A percentile compares a stretch with the other conserved stretches of the same genome.
These are phyloP conservation scores for Colletotrichum theobromicola DNA, from an alignment of 2,329 filamentous ascomycete species.

Conservation along the genomic window DNA sequence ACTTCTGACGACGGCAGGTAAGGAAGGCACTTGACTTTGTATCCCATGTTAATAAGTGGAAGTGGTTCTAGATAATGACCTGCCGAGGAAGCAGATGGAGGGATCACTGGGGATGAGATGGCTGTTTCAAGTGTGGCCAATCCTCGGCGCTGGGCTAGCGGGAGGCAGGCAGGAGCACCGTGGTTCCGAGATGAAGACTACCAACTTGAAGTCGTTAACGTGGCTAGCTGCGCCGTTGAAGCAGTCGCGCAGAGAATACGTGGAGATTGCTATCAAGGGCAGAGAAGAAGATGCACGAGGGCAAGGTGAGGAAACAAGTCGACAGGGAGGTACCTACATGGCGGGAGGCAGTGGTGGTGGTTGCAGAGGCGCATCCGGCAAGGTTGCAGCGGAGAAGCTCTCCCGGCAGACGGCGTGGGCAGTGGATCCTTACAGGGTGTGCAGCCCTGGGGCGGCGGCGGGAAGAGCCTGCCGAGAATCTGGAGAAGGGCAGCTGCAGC, in stretches of 20 bases:
- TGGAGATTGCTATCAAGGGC: neutral
- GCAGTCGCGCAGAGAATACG: neutral
- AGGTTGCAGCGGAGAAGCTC: neutral
- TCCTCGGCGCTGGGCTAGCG: neutral
- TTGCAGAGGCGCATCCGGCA: neutral
- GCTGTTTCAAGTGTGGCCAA: slow-evolving; percentile 13
- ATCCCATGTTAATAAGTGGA: neutral
- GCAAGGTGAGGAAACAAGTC: too few species aligned
- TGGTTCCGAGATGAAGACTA: neutral
- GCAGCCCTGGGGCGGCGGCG: neutral
- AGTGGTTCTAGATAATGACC: neutral
- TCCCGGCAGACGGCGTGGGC: slow-evolving; percentile 5
- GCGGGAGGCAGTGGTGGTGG: neutral
- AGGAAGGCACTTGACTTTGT: neutral
- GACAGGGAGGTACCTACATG: neutral
- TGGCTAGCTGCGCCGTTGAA: neutral
- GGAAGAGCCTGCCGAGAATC: neutral
- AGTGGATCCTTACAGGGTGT: slow-evolving; percentile 2
- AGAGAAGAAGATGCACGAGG: neutral
- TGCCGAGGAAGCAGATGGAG: neutral
- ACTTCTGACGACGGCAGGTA: neutral
- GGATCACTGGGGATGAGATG: neutral
- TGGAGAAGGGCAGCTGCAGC: neutral
- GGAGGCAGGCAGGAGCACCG: neutral
- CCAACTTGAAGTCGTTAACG: neutral